Evolutionary conservation across 78 protist species (phyloP).

Genomic region (Dictyostelium purpureum): DNA sequence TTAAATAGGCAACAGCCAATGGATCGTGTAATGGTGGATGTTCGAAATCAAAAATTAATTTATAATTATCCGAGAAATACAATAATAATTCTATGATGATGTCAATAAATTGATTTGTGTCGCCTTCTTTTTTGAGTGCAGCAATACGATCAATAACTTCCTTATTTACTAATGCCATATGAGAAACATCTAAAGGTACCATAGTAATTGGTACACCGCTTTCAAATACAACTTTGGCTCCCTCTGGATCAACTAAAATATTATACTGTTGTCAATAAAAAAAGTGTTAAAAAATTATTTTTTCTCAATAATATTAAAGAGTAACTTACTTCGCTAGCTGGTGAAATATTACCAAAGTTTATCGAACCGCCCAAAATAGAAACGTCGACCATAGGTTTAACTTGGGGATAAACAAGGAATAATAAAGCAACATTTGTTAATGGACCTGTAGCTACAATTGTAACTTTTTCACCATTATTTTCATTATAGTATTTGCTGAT

Average conservation of each 20-base stretch:
- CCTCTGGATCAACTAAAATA: slow-evolving; percentile 88
- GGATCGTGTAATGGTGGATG: slow-evolving; percentile 95
- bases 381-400: slow-evolving; percentile 63
- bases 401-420: slow-evolving; percentile 82
- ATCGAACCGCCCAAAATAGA: slow-evolving; percentile 90
- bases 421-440: slow-evolving; percentile 91
- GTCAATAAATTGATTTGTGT: slow-evolving; percentile 26
- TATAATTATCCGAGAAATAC: slow-evolving; percentile 86
- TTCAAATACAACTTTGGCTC: slow-evolving; percentile 87
- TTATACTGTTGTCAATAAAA: too few relatives aligned
- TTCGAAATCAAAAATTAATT: slow-evolving; percentile 41
- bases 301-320: slow-evolving; percentile 59
- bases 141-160: slow-evolving; percentile 59
- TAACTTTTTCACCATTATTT: not conserved
- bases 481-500: not conserved
- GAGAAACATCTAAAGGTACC: slow-evolving; percentile 92
- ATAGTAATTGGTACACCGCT: slow-evolving; percentile 80
- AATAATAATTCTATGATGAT: slow-evolving; percentile 70
- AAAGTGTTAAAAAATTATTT: not conserved
- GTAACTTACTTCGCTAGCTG: slow-evolving; percentile 92
- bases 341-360: slow-evolving; percentile 85
- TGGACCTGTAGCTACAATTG: slow-evolving; percentile 88
- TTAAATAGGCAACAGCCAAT: slow-evolving; percentile 86
- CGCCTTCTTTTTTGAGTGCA: not conserved
- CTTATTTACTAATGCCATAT: slow-evolving; percentile 76